Base-by-base conservation (phyloP, 495 filamentous ascomycete species). In the Penicillium steckii region DNA sequence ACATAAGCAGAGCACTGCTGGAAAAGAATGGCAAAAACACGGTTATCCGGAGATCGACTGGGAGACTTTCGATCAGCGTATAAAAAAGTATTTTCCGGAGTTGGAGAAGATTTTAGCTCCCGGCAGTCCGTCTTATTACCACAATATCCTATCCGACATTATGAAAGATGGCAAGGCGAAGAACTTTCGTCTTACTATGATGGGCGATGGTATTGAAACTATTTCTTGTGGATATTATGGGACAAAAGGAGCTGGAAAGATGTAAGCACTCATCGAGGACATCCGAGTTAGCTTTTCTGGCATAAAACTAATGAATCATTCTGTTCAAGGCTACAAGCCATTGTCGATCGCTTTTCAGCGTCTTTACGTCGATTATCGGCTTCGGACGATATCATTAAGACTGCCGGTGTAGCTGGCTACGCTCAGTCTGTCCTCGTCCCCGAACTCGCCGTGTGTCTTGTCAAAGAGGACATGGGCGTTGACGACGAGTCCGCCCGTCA, bases 401-500 rank as follows among this genome's bases (percentile, higher is more conserved):
- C 77, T 0, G 77, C 86, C 21, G 89, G 90, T 8, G 77, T 89
- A 23, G 83, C 82, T 12, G 81, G 78, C 15, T 98, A 89, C 58
- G 81, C 96, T 7, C 91, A 96, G 68, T 74, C 77, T 0, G 94
- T 97, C 3, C 71, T 97, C 35, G 91, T 95, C 12, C 92, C 92
- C 0, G 94, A 98, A 64, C 65, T 97, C 43, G 82, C 87, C 4
- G 75, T 89, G 2, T 69, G 73, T 55, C 77, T 98, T 15, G 86
- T 97, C 22, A 88, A 81, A 74, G 87, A 96, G 55, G 94, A 98
- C 61, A 88, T 97, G 88, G 61, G 67, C 0, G 79, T 87, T n/a
- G 69, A 70, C 5, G 81, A 81, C 46, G 81, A 83, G 40, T 65
- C 76, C 53, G 90, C 91, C 13, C 76, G 86, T 60, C 64, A 72